Evolutionary conservation across 2,329 filamentous ascomycete genomes (phyloP), one percentile per base, ranked within the genome.

Genomic region (Xylaria sp.): DNA sequence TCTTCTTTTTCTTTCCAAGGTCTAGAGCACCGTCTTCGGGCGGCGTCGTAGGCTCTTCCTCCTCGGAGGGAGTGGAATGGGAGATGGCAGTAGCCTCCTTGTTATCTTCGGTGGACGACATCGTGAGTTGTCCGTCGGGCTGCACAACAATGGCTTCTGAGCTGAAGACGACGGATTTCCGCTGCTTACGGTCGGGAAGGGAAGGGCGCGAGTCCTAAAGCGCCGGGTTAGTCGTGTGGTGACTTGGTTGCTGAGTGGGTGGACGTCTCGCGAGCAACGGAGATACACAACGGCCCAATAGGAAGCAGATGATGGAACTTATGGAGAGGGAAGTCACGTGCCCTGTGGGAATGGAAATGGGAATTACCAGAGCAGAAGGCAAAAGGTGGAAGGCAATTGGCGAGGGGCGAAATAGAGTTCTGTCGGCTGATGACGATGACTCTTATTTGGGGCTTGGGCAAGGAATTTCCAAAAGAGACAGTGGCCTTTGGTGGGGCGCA

Each of bases 91-190:
- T 93, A 74, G 72, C 59, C 63, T 91, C 89, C 85, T 94, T 94
- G 76, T 91, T 87, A 77, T 93, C 92, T 78, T 91, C 89, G 76
- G 88, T 86, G 74, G 90, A 88, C 81, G 92, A 89, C 81, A 89
- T 87, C 83, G 92, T 90, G 78, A 98, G 90, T 80, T 91, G 89
- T 77, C 95, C 95, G 87, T 97, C 93, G 82, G 90, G 89, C 85
- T 97, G 93, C 81, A 98, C 94, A 77, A 97, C 90, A 74, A 92
- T 88, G 77, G 93, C 89, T 78, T 93, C 93, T 82, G 96, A 92
- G 80, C 91, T 94, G 82, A 98, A 98, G 74, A 94, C 91, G 78
- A 98, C 95, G 56, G 94, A 97, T 85, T 98, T 97, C 84, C 94
- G 92, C 78, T 91, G 90, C 82, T 92, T 94, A 80, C 88, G 87